A percentile compares a stretch with the other conserved stretches of the same genome.
phyloP scores from a whole-genome alignment of 331 rosid genomes.

The Cucumis variabilis region DNA sequence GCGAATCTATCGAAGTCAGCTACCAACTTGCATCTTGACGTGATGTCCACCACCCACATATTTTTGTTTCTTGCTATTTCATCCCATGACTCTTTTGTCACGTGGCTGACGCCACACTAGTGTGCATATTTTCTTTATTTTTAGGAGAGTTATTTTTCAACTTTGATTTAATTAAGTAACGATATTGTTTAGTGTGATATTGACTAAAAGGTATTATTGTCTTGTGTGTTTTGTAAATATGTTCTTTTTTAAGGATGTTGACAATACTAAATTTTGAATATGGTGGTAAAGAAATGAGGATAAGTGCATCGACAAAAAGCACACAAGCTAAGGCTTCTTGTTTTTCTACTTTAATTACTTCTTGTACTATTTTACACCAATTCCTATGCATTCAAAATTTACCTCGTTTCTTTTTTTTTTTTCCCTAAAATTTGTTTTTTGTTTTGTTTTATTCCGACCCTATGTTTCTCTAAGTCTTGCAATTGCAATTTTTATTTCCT shows the following conservation, averaged over 20 bases:
- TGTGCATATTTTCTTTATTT: too few relatives aligned
- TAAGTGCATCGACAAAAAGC: background rate
- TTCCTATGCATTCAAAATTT: background rate
- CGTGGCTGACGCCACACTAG: too few relatives aligned
- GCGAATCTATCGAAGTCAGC: too few relatives aligned
- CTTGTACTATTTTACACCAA: background rate
- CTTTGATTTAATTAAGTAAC: too few relatives aligned
- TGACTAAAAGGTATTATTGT: too few relatives aligned
- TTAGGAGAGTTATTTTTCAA: too few relatives aligned
- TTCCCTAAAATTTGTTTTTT: background rate
- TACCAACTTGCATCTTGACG: too few relatives aligned
- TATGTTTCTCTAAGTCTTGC: background rate
- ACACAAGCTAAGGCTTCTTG: background rate
- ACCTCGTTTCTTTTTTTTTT: background rate
- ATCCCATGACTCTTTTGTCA: too few relatives aligned
- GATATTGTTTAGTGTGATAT: too few relatives aligned
- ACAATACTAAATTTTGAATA: background rate
- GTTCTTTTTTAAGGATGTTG: background rate
- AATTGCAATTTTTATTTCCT: background rate
- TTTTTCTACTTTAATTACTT: background rate
- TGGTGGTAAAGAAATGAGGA: background rate
- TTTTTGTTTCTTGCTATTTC: too few relatives aligned
- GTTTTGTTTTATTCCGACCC: background rate
- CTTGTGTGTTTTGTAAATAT: too few relatives aligned
- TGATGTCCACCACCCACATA: too few relatives aligned